Evolutionary conservation across 768 basidiomycete species (phyloP), one percentile per base, ranked within the genome.

Genomic region (Trametes gibbosa): DNA sequence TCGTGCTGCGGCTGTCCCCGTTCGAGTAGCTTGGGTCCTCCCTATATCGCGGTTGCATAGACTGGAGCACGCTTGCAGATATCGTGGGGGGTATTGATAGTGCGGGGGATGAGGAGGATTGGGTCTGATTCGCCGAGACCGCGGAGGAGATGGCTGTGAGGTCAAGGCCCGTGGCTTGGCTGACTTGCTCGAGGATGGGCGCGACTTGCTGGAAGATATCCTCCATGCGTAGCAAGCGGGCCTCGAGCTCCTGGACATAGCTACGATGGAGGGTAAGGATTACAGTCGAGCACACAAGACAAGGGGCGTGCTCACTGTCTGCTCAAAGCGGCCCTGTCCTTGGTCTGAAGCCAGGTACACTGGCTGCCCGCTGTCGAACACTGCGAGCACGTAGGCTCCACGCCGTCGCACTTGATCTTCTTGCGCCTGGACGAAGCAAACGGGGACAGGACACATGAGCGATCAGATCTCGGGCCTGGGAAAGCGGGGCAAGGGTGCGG

Each of bases 361-460:
- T 85, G 83, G 0, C 89, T 87, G 46, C 84, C 84, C 7, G 90
- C 87, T 42, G 83, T 75, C 17, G 82, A 70, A 69, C 92, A 94
- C 68, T 93, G 92, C 0, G 89, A 87, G 66, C 92, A 94, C 12
- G 86, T 88, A 13, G 92, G 92, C 69, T 94, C 92, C 66, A 78
- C 82, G 63, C 92, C 92, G 75, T 94, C 92, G 73, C 92, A 94
- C 72, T 94, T 94, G 71, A 94, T 92, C 81, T 94, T 94, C 83
- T 93, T 93, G 64, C 90, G 85, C 62, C 92, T 92, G 71, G 34
- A 51, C 42, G 57, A 40, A 68, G 37, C 61, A 53, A 48, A 55
- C 57, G 56, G 53, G 47, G 59, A 49, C 62, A 50, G 41, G 48
- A 42, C 32, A 35, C 7, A 35, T 35, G 37, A 13, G 17, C 13